Base-by-base conservation (phyloP, 495 filamentous ascomycete species). In the Aspergillus olivimuriae region DNA sequence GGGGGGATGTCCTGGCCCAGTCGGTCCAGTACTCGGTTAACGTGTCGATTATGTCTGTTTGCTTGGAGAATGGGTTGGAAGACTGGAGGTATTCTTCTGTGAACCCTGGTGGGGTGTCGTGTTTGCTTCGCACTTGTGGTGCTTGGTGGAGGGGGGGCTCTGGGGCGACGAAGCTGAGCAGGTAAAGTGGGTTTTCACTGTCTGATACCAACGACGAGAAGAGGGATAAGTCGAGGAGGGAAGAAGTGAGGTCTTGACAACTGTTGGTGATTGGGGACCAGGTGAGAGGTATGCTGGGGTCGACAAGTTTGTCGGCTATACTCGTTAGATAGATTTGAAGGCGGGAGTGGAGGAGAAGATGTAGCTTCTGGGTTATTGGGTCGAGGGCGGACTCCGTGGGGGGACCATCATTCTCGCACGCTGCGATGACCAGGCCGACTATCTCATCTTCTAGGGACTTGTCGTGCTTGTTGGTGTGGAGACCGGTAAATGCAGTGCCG, bases 21-120 rank as follows among this genome's bases (percentile, higher is more conserved):
- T 71, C 64, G 45, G 61, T 44, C 64, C 61, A 73, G 53, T 70
- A 70, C 34, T 69, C 66, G 34, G 54, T 50, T 2, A 61, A 51
- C 1, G 63, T 55, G 56, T 73, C 67, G 34, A 68, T 50, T 6
- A 70, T 46, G 39, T 70, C 66, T 7, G 62, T 35, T n/a, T 66
- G 62, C 35, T 65, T 51, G 51, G 65, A 60, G 7, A 57, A 36
- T 50, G 51, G 40, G 64, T 63, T 4, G 45, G 37, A 23, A 65
- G 61, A 28, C 2, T 37, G 2, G 34, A 70, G 60, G 41, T 69
- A 73, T 46, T 71, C 68, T 48, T 73, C 65, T 1, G 59, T 65
- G 7, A 69, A 39, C 1, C 68, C 63, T 19, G 22, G 51, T 0
- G 68, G 66, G 5, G 66, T 65, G 41, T 68, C 65, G 46, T 51